Base-by-base conservation (phyloP, 169 alveolate genomes). In the Plasmodium relictum region DNA sequence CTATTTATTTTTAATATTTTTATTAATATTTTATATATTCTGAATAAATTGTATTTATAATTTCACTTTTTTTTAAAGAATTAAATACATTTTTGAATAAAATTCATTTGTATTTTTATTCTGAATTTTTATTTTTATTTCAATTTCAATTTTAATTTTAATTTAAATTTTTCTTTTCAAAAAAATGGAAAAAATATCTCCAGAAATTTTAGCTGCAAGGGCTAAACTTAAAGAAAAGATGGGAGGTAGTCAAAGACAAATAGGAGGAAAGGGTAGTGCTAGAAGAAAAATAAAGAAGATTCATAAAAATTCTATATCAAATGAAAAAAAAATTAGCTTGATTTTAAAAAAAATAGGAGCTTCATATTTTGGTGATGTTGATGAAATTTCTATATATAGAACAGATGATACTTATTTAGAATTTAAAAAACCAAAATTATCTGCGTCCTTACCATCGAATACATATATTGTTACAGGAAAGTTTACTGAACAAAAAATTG, bases 221-320 rank as follows among this genome's bases (percentile, higher is more conserved):
- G 98, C 95, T 44, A 97, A 96, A 78, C 98, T 98, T 66, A 94
- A 98, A 62, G 98, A 96, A 58, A 96, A 97, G 56, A 93, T 97
- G 94, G 99, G 98, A 26, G 96, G 91, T 14, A 96, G 95, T 54
- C 93, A 96, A 88, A 94, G 97, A 31, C 98, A 97, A 87, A 96
- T 97, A 22, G 99, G 99, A 9, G 99, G 99, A 45, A 98, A 98
- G 85, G 99, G 99, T 9, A 96, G 98, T 48, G 98, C 97, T 42
- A 95, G 99, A 78, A 95, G 99, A 90, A 97, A 97, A 96, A 94
- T 96, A 87, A 97, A 97, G 95, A 96, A 94, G 70, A 97, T 95
- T 37, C 96, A 94, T 91, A 96, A 97, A 92, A 92, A 95, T 14
- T 85, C 91, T 52, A 96, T 89, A 26, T 97, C 96, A 12, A 99